Percentiles rank a stretch among this genome's conserved stretches.
These are phyloP conservation scores for Claviceps arundinis DNA, from an alignment of 2,329 filamentous ascomycete species.

Conservation along the genomic window DNA sequence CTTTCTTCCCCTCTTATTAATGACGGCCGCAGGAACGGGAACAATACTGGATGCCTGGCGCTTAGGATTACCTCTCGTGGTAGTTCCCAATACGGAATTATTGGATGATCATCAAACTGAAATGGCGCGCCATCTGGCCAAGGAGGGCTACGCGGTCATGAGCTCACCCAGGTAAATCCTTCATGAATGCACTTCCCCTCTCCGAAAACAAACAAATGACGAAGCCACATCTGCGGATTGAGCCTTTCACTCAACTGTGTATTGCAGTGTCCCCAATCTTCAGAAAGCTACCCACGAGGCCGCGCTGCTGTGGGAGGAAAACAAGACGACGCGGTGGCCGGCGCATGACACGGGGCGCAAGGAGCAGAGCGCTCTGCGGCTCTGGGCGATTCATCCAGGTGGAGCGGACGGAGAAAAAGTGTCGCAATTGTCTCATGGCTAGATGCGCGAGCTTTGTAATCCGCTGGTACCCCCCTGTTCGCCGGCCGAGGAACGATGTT, in stretches of 20 bases:
- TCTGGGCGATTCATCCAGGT: conserved; percentile 22
- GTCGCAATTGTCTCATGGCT: conserved; percentile 25
- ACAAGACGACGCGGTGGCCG: conserved; percentile 20
- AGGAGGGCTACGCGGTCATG: conserved; percentile 63
- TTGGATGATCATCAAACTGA: conserved; percentile 87
- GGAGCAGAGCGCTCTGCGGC: conserved; percentile 10
- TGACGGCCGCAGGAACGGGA: conserved; percentile 54
- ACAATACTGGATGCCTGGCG: conserved; percentile 76
- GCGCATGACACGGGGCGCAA: conserved; percentile 13
- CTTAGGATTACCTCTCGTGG: conserved; percentile 62
- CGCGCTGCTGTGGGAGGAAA: conserved; percentile 22
- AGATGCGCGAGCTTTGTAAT: conserved; percentile 13
- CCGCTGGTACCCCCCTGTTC: conserved; percentile 2
- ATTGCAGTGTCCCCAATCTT: conserved; percentile 18
- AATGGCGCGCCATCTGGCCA: conserved; percentile 62
- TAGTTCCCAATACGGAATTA: conserved; percentile 73
- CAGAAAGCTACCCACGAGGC: conserved; percentile 24
- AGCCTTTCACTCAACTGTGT: no score
- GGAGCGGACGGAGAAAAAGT: conserved; percentile 23
- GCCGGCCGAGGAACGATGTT: neutral
- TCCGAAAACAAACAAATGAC: neutral
- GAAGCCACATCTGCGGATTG: no score
- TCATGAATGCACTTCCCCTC: neutral
- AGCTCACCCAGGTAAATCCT: conserved; percentile 46
- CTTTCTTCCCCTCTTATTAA: neutral